A percentile compares a stretch with the other conserved stretches of the same genome.
Evolutionary conservation across 306 rosid species (phyloP).

Genomic region (Chamaecrista fasciculata): DNA sequence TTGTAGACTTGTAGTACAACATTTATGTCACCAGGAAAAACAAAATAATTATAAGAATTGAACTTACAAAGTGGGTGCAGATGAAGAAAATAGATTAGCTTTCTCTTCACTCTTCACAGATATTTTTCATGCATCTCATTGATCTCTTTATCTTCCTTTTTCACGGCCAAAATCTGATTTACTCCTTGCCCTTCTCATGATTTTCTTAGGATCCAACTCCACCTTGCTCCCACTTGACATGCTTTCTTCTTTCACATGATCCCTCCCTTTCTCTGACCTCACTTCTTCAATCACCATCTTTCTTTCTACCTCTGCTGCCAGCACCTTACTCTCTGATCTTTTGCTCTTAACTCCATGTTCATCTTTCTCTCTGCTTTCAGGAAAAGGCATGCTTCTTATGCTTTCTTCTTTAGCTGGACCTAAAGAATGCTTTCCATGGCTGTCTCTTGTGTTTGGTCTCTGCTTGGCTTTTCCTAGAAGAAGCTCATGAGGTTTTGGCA

Average conservation of each 20-base stretch:
- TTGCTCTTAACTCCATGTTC: conserved; percentile 37
- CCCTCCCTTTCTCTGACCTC: conserved; percentile 39
- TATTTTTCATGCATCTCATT: not conserved
- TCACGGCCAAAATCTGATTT: conserved; percentile 62
- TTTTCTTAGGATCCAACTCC: conserved; percentile 54
- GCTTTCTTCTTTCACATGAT: conserved; percentile 36
- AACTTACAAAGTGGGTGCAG: conserved; percentile 31
- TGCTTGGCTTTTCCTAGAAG: conserved; percentile 44
- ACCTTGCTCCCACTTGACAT: conserved; percentile 37
- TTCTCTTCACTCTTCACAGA: conserved; percentile 30
- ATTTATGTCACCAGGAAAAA: conserved; percentile 31
- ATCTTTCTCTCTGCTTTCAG: conserved; percentile 48
- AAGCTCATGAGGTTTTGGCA: conserved; percentile 44
- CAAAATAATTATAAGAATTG: conserved; percentile 30
- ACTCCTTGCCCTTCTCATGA: conserved; percentile 52
- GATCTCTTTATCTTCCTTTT: conserved; percentile 54
- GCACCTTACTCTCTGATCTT: conserved; percentile 47
- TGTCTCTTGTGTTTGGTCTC: conserved; percentile 40
- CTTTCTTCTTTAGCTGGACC: conserved; percentile 47
- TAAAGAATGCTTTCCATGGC: conserved; percentile 41
- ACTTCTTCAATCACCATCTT: conserved; percentile 47
- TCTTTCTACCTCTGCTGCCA: conserved; percentile 43
- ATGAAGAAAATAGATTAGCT: conserved; percentile 11
- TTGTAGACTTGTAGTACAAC: conserved; percentile 4
- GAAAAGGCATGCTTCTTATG: conserved; percentile 35